Evolutionary conservation across 2,329 filamentous ascomycete genomes (phyloP).

Genomic region (Colletotrichum zoysiae): DNA sequence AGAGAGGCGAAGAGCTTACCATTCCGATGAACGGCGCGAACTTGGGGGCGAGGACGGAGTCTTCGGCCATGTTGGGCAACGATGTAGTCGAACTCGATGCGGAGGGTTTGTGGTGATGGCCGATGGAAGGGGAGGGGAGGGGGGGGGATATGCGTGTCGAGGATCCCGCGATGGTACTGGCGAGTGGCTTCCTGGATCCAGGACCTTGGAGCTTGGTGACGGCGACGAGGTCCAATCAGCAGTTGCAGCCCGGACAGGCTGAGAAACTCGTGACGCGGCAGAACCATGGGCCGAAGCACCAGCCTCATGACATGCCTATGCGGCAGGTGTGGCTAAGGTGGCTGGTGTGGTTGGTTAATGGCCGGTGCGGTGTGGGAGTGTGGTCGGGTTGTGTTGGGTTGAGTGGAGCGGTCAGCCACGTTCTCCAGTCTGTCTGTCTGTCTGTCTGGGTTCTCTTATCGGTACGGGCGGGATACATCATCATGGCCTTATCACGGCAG

Average conservation of each 20-base stretch:
- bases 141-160: slow-evolving; percentile 31
- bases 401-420: background rate
- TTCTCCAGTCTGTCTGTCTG: background rate
- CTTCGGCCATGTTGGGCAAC: slow-evolving; percentile 60
- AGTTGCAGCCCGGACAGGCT: slow-evolving; percentile 30
- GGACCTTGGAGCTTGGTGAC: slow-evolving; percentile 42
- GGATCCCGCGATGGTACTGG: slow-evolving; percentile 33
- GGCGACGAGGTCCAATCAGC: slow-evolving; percentile 41
- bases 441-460: slow-evolving; percentile 14
- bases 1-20: slow-evolving; percentile 65
- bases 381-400: no score
- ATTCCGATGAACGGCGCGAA: slow-evolving; percentile 92
- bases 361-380: no score
- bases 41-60: slow-evolving; percentile 76
- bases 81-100: slow-evolving; percentile 28
- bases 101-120: slow-evolving; percentile 43
- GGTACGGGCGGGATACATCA: background rate
- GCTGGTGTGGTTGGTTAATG: background rate
- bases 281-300: slow-evolving; percentile 31
- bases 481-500: slow-evolving; percentile 17
- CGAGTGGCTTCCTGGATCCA: slow-evolving; percentile 40
- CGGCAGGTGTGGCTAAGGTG: slow-evolving; percentile 17
- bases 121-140: slow-evolving; percentile 31
- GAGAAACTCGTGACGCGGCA: slow-evolving; percentile 40
- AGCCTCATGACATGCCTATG: background rate